phyloP scores from a whole-genome alignment of 2,329 filamentous ascomycete species.

The Sporothrix brunneoviolacea region DNA sequence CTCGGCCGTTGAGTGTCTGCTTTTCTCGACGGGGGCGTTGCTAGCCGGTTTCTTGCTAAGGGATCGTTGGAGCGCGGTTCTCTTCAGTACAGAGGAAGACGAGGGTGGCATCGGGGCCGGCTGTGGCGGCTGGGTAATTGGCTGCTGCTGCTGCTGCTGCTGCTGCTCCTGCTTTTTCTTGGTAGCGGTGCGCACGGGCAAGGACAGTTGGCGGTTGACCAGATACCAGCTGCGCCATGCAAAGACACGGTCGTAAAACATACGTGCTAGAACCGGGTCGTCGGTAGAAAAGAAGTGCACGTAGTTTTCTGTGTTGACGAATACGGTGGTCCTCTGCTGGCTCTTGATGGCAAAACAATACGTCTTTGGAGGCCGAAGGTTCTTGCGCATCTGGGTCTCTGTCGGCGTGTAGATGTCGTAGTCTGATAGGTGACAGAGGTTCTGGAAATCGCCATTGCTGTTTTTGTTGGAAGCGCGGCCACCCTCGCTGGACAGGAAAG shows the following conservation, averaged over 20 bases:
- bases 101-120: conserved; percentile 16
- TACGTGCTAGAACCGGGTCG: conserved; percentile 57
- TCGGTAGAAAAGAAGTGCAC: conserved; percentile 88
- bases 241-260: conserved; percentile 67
- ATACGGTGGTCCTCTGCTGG: conserved; percentile 80
- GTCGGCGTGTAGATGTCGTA: conserved; percentile 86
- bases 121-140: conserved; percentile 9
- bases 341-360: conserved; percentile 85
- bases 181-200: conserved; percentile 13
- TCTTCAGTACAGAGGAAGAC: too few species aligned
- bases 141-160: conserved; percentile 22
- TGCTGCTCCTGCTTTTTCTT: conserved; percentile 14
- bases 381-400: conserved; percentile 57
- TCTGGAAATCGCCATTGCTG: conserved; percentile 33
- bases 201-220: conserved; percentile 56
- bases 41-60: too few species aligned
- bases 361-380: conserved; percentile 76
- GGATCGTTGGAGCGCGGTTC: conserved; percentile 16
- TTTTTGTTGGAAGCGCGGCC: background rate
- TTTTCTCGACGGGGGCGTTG: too few species aligned
- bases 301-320: conserved; percentile 75
- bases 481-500: conserved; percentile 4
- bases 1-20: conserved; percentile 40
- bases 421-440: conserved; percentile 79
- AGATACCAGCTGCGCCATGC: conserved; percentile 90